These are phyloP conservation scores for Austroboletus festivus DNA, from an alignment of 768 basidiomycete species.

Conservation along the genomic window DNA sequence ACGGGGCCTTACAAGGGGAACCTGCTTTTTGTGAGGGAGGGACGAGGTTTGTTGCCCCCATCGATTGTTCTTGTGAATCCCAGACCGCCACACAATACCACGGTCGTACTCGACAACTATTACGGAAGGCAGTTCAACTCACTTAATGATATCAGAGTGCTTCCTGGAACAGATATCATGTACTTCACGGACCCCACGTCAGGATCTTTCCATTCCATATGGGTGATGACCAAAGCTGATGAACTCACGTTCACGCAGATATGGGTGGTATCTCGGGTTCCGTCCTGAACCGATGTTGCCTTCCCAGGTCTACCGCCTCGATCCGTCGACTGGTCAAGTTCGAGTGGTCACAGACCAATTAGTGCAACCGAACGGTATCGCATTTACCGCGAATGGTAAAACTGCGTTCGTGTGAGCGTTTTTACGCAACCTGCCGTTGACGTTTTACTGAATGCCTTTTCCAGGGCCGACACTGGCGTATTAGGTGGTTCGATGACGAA, in stretches of 20 bases:
- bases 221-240: background rate
- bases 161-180: conserved; percentile 60
- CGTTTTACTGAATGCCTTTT: conserved; percentile 16
- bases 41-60: conserved; percentile 61
- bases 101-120: conserved; percentile 73
- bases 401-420: conserved; percentile 57
- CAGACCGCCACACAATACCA: conserved; percentile 58
- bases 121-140: conserved; percentile 83
- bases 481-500: conserved; percentile 42
- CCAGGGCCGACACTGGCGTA: conserved; percentile 31
- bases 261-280: conserved; percentile 64
- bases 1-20: conserved; percentile 60
- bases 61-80: conserved; percentile 67
- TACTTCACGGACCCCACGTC: conserved; percentile 69
- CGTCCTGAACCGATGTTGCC: conserved; percentile 56
- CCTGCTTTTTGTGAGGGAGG: conserved; percentile 61
- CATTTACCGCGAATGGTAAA: conserved; percentile 62
- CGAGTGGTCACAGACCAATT: conserved; percentile 74
- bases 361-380: conserved; percentile 69
- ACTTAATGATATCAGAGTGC: conserved; percentile 74
- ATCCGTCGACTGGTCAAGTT: background rate
- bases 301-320: conserved; percentile 49
- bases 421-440: background rate
- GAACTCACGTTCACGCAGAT: conserved; percentile 37
- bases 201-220: background rate